These are phyloP conservation scores for Backusella tuberculispora DNA, from an alignment of 192 early-diverging fungal genomes.

Conservation along the genomic window DNA sequence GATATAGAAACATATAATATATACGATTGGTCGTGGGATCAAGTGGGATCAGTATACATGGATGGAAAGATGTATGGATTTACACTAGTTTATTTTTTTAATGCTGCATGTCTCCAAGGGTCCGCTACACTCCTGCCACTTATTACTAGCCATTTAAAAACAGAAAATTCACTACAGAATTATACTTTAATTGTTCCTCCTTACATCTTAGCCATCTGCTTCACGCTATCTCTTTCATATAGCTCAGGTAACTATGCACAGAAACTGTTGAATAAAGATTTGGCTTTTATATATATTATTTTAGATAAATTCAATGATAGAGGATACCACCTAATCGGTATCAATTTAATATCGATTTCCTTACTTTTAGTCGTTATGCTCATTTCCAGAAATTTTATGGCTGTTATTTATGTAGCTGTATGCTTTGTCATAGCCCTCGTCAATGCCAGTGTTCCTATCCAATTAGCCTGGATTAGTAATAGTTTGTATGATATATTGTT, in stretches of 20 bases:
- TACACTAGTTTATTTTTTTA: conserved; percentile 18
- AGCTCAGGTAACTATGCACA: conserved; percentile 15
- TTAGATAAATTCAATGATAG: conserved; percentile 19
- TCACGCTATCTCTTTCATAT: neutral
- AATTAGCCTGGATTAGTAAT: conserved; percentile 25
- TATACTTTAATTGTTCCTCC: conserved; percentile 47
- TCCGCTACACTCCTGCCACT: neutral
- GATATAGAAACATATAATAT: conserved; percentile 5
- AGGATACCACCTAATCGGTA: conserved; percentile 12
- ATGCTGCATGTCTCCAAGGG: conserved; percentile 21
- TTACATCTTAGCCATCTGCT: conserved; percentile 28
- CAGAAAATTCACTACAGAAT: neutral
- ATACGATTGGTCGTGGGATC: conserved; percentile 27
- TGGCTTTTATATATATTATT: neutral
- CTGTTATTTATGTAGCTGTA: conserved; percentile 2
- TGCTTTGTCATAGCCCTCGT: conserved; percentile 13
- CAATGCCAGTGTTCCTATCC: conserved; percentile 16
- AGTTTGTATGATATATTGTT: conserved; percentile 16
- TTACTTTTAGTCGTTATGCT: conserved; percentile 22
- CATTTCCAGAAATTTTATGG: neutral
- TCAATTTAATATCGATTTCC: conserved; percentile 14
- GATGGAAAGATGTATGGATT: conserved; percentile 28
- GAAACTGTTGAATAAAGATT: neutral
- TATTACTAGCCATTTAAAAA: conserved; percentile 1
- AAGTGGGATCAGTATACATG: conserved; percentile 23